Evolutionary conservation across 2,329 filamentous ascomycete species (phyloP).

Genomic region (Apiospora pterosperma): DNA sequence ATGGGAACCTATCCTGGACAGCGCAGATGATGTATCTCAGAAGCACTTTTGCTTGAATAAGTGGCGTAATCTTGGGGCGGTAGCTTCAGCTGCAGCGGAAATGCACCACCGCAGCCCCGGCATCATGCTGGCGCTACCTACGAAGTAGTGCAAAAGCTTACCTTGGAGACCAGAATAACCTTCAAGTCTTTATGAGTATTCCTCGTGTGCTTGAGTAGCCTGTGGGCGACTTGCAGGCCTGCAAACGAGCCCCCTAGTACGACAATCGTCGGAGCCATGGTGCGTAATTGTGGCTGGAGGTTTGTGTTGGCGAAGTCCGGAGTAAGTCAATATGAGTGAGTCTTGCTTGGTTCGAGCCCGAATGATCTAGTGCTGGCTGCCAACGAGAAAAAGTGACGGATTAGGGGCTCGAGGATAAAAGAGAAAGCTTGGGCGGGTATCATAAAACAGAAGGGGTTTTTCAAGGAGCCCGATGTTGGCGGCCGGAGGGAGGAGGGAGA

Average conservation of each 20-base stretch:
- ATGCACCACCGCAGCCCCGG: neutral
- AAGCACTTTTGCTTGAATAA: neutral
- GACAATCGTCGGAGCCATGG: slow-evolving; percentile 50
- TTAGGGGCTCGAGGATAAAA: neutral
- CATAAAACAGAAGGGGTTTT: neutral
- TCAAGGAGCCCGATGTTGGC: neutral
- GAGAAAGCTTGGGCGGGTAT: neutral
- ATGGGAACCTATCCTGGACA: neutral
- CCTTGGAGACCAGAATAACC: slow-evolving; percentile 54
- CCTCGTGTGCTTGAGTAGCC: slow-evolving; percentile 49
- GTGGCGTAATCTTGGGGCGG: neutral
- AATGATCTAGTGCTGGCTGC: neutral
- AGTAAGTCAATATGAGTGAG: neutral
- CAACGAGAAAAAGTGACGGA: neutral
- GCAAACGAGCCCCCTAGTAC: slow-evolving; percentile 52
- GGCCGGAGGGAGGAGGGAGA: neutral
- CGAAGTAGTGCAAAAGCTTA: slow-evolving; percentile 24
- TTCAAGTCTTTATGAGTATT: slow-evolving; percentile 43
- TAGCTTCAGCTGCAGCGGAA: neutral
- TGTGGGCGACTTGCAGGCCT: slow-evolving; percentile 51
- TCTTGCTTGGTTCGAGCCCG: neutral
- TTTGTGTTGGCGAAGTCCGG: slow-evolving; percentile 1
- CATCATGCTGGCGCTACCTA: neutral
- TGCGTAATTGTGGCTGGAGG: neutral
- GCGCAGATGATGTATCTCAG: neutral